A percentile compares a stretch with the other conserved stretches of the same genome.
phyloP scores from a whole-genome alignment of 345 rosid genomes.

The Stellera chamaejasme region DNA sequence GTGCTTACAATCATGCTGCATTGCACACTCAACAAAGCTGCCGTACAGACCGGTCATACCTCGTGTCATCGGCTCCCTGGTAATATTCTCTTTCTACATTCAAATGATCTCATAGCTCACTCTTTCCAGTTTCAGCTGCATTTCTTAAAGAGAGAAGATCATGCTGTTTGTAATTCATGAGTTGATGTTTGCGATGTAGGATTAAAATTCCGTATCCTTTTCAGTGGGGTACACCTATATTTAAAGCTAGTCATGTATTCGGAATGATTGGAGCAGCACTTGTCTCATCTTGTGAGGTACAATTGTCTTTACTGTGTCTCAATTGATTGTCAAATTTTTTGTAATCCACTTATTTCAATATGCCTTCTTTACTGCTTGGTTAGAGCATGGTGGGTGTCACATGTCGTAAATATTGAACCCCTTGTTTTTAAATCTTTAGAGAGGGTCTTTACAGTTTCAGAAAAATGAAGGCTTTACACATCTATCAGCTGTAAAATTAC shows the following conservation, averaged over 20 bases:
- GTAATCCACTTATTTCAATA: too few relatives aligned
- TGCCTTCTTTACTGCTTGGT: too few relatives aligned
- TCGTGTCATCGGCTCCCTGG: conserved; percentile 86
- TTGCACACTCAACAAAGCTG: conserved; percentile 60
- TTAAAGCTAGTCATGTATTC: conserved; percentile 88
- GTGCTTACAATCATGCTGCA: conserved; percentile 80
- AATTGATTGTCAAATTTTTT: neutral
- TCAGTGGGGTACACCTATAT: conserved; percentile 97
- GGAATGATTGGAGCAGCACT: conserved; percentile 95
- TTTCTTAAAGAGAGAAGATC: neutral
- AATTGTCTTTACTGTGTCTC: neutral
- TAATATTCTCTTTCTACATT: conserved; percentile 10
- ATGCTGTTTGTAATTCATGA: neutral
- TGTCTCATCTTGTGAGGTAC: conserved; percentile 89
- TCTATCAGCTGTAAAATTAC: too few relatives aligned
- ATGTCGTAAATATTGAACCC: neutral
- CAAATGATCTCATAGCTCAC: conserved; percentile 6
- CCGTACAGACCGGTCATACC: conserved; percentile 64
- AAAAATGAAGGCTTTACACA: too few relatives aligned
- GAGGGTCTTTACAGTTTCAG: too few relatives aligned
- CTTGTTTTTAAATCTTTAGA: neutral
- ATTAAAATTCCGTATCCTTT: conserved; percentile 86
- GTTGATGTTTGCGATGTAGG: conserved; percentile 37
- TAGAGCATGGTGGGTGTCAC: too few relatives aligned
- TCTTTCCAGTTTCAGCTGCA: neutral